Base-by-base conservation (phyloP, 2,329 filamentous ascomycete genomes). In the Pleoardoris graminearum region DNA sequence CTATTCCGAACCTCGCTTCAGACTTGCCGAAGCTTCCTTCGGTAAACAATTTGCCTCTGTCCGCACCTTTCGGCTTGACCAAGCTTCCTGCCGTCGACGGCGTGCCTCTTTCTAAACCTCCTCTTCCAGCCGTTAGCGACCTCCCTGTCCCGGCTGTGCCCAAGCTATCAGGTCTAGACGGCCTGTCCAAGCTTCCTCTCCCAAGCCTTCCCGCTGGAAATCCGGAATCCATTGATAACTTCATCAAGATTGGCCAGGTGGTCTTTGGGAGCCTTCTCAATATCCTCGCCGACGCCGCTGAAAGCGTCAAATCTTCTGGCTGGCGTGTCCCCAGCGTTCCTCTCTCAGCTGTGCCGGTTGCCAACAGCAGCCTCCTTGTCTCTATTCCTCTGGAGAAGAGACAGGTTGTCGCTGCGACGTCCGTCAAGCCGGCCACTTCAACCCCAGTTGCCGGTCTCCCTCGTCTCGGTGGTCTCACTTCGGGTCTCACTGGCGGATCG, bases 101-200 rank as follows among this genome's bases (percentile, higher is more conserved):
- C 8, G 16, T 37, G 6, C 35, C 29, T 19, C 66, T 6, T 57
- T 58, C 21, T 66, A 14, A 33, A n/a, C 10, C 30, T 16, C 33
- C 33, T 16, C 33, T 32, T 3, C 30, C 30, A 6, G 4, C 10
- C 30, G n/a, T 32, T 14, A 12, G 10, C 3, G 30, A 32, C 30
- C 30, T 32, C 30, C 10, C 30, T 32, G 11, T 32, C 30, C 30
- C 30, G 11, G n/a, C 27, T 12, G 27, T 7, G 12, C 27, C 12
- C 27, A 29, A 29, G 12, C 7, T 29, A 7, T 12, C 27, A 7
- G 12, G 12, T 7, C 27, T 29, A 12, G 12, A 7, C n/a, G n/a
- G n/a, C 27, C 27, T 29, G 7, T 12, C 27, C 27, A 29, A 29
- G 27, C 27, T 32, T 14, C 30, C 30, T 12, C 4, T 32, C 30